Evolutionary conservation across 164 flowering plant genomes (phyloP).

Genomic region (Annona squamosa): DNA sequence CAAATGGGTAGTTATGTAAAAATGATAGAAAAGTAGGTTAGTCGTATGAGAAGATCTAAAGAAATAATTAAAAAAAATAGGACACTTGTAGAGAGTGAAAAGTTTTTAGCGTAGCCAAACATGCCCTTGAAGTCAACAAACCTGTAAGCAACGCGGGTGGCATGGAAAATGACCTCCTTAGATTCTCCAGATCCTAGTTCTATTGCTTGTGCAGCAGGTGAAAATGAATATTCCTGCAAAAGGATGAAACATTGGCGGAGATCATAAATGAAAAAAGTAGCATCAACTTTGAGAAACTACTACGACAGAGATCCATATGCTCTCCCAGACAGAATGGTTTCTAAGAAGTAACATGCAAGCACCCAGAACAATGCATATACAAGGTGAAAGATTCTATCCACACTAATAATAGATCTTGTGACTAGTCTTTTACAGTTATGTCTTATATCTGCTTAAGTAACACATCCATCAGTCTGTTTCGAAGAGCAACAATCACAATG

Average conservation of each 20-base stretch:
- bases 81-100: no score
- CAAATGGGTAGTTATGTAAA: no score
- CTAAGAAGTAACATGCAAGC: background rate
- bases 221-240: constrained; percentile 87
- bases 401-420: no score
- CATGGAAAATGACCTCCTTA: constrained; percentile 69
- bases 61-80: no score
- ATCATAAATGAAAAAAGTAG: background rate
- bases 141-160: constrained; percentile 99
- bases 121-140: constrained; percentile 14
- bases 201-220: constrained; percentile 85
- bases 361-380: background rate
- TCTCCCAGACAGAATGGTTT: background rate
- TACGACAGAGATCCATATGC: background rate
- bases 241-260: constrained; percentile 4
- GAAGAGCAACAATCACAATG: background rate
- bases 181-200: constrained; percentile 95
- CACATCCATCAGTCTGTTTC: background rate
- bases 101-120: no score
- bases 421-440: background rate
- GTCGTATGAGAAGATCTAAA: no score
- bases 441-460: background rate
- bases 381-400: background rate
- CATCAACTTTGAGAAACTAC: background rate
- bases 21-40: no score